phyloP scores from a whole-genome alignment of 345 rosid species.

The Kandelia obovata region DNA sequence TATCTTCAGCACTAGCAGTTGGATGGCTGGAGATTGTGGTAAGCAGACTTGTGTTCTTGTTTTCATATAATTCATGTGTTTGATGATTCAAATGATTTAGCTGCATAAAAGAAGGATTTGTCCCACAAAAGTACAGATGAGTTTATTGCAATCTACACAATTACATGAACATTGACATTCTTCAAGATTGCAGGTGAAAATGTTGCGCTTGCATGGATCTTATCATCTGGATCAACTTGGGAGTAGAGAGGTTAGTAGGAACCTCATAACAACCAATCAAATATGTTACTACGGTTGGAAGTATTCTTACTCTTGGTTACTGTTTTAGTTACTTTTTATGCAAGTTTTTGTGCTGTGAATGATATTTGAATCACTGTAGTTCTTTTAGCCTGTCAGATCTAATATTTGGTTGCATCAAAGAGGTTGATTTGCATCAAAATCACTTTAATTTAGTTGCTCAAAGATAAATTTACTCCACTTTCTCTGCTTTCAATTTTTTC shows the following conservation, averaged over 20 bases:
- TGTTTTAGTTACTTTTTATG: background rate
- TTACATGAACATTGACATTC: background rate
- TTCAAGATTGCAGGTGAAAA: conserved; percentile 58
- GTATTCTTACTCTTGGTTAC: background rate
- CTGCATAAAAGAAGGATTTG: background rate
- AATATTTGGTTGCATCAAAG: background rate
- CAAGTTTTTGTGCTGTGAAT: background rate
- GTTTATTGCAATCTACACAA: background rate
- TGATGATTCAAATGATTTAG: background rate
- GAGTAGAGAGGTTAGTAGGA: conserved; percentile 69
- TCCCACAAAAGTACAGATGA: background rate
- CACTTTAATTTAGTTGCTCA: background rate
- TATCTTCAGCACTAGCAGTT: conserved; percentile 72
- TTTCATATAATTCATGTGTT: background rate
- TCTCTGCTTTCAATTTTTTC: background rate
- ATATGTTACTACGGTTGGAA: background rate
- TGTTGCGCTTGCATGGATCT: conserved; percentile 85
- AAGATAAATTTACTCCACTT: background rate
- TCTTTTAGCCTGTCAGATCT: background rate
- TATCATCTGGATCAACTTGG: conserved; percentile 88
- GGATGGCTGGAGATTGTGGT: conserved; percentile 97
- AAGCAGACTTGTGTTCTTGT: conserved; percentile 20
- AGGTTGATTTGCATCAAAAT: background rate
- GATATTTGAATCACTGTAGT: background rate
- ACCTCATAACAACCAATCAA: background rate